These are phyloP conservation scores for Paraurostyla sp. DNA, from an alignment of 73 alveolate genomes.

Conservation along the genomic window DNA sequence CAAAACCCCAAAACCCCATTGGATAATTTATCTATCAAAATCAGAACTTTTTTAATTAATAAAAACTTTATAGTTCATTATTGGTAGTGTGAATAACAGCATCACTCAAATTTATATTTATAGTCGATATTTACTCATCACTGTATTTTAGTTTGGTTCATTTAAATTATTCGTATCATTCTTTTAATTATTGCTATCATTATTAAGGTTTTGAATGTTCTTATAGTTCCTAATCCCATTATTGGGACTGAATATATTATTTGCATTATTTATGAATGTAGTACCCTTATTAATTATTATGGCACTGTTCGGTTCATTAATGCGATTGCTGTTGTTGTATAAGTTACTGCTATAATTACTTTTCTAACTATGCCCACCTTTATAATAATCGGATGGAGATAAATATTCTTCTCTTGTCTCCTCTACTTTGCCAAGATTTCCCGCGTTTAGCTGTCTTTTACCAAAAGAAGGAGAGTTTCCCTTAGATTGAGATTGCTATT, in stretches of 20 bases:
- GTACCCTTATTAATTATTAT: not conserved
- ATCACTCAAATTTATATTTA: not conserved
- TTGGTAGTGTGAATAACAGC: too few species aligned
- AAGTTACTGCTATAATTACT: not conserved
- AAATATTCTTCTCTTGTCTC: constrained; percentile 29
- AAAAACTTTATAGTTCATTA: too few species aligned
- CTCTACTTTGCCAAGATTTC: constrained; percentile 3
- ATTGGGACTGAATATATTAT: not conserved
- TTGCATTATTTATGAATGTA: constrained; percentile 7
- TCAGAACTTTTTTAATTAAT: not conserved
- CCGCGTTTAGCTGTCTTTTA: not conserved
- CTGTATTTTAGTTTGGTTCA: not conserved
- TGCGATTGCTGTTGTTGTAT: not conserved
- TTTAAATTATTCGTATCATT: not conserved
- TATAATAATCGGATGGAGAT: constrained; percentile 16
- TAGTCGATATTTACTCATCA: not conserved
- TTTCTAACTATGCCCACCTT: not conserved
- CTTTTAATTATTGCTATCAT: not conserved
- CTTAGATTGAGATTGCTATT: not conserved
- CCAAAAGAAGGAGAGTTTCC: not conserved
- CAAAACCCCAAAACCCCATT: constrained; percentile 42
- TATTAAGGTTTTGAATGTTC: not conserved
- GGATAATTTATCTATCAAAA: not conserved
- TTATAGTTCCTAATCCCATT: not conserved
- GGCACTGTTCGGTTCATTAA: not conserved